Base-by-base conservation (phyloP, 257 asterid genomes). In the Solanum peruvianum region DNA sequence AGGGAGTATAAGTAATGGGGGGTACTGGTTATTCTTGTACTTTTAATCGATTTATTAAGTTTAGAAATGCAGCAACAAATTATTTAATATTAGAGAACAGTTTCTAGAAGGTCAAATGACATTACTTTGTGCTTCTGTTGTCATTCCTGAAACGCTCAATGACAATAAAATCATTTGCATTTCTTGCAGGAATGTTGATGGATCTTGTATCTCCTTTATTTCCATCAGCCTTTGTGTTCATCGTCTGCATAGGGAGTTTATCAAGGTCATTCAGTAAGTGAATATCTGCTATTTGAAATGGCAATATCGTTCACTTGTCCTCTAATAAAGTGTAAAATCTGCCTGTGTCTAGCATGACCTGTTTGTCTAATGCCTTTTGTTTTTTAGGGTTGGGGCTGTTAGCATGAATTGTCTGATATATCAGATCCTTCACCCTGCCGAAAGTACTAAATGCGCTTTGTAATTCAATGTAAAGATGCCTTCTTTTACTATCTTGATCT, bases 241-340 rank as follows among this genome's bases (percentile, higher is more conserved):
- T 97, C 33, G 92, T 97, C 62, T 97, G 99, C 96, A 88, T 94
- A 70, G 99, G 99, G 89, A 97, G 99, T 93, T 91, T 97, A 90
- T 97, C 99, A 72, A 91, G 99, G 90, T 95, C 99, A 84, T 95
- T 97, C 93, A 97, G 99, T 97, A 95, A 95, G 98, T 92, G 85
- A 49, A 31, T 49, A 81, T 81, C 70, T 81, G 45, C 67, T 77
- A 35, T 85, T 83, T 81, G 42, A 75, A 87, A 76, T 81, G 44
- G 20, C 44, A 49, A 31, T 29, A 21, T 11, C 29, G n/a, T 49
- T 52, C 31, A 47, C 85, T 81, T 20, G 10, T 49, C 45, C 23
- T 81, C 69, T 81, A 29, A 49, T 29, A 29, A 29, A 31, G 31
- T 81, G 45, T 31, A 49, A 15, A 31, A 45, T 81, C 69, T 81